These are phyloP conservation scores for Xylaria nigripes DNA, from an alignment of 495 filamentous ascomycete species.

Conservation along the genomic window DNA sequence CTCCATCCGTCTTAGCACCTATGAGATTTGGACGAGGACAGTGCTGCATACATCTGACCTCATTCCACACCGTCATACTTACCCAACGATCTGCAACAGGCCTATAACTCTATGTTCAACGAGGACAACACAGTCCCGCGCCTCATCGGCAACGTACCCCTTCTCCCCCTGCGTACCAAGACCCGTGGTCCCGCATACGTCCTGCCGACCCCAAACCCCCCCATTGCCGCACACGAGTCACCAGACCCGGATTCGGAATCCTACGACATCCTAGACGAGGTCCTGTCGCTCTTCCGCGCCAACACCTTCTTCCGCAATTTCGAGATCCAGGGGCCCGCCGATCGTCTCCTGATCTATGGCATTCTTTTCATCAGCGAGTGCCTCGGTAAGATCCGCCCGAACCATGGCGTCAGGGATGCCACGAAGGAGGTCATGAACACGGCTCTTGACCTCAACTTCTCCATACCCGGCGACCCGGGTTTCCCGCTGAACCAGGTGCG, in stretches of 20 bases:
- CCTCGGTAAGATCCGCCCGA: conserved; percentile 71
- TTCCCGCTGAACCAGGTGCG: conserved; percentile 85
- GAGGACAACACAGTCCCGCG: conserved; percentile 49
- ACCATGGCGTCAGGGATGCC: conserved; percentile 41
- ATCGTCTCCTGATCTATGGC: conserved; percentile 91
- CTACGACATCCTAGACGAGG: conserved; percentile 93
- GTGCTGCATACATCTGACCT: neutral
- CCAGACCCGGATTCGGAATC: conserved; percentile 77
- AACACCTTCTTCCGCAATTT: conserved; percentile 99
- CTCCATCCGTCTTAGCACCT: neutral
- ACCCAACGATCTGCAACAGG: conserved; percentile 38
- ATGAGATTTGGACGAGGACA: neutral
- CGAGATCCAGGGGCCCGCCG: conserved; percentile 94
- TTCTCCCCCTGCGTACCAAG: conserved; percentile 86
- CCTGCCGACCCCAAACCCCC: conserved; percentile 50
- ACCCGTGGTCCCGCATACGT: conserved; percentile 88
- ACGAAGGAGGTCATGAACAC: conserved; percentile 48
- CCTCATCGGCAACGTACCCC: conserved; percentile 77
- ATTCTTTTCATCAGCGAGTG: conserved; percentile 90
- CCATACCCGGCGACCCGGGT: conserved; percentile 85
- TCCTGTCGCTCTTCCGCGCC: conserved; percentile 85
- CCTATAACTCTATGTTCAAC: conserved; percentile 92
- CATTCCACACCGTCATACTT: neutral
- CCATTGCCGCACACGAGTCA: conserved; percentile 59
- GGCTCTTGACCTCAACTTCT: conserved; percentile 80